Evolutionary conservation across 164 flowering plant species (phyloP), one percentile per base, ranked within the genome.

Genomic region (Kalanchoe fedtschenkoi): DNA sequence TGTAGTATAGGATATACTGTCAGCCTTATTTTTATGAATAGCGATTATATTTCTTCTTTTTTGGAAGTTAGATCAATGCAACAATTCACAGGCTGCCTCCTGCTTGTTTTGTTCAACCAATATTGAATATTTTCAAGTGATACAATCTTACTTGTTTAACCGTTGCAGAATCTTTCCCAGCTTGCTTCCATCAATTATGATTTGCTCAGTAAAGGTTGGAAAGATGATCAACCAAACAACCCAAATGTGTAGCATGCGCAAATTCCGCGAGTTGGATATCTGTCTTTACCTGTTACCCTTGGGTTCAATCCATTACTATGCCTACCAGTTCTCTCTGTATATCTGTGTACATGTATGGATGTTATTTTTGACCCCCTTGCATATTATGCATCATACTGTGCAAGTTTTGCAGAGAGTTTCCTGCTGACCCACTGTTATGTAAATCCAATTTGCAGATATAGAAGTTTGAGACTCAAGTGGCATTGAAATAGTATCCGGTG

Each of bases 151-250:
- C 33, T 38, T 22, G 34, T 34, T 22, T 13, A 15, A 42, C 21
- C 68, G 59, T 35, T 62, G 14, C 80, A 93, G 99, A 93, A 93
- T 81, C 86, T 93, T 41, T 93, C 99, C 17, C 96, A 93, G 80
- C 95, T 93, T 62, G 99, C 95, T 22, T 86, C 96, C 24, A 93
- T 93, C 80, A 93, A 93, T 74, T 88, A 86, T 66, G 98, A 93
- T 71, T 68, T 92, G 75, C 96, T 90, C 42, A 77, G 79, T 17
- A 93, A 90, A 78, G 96, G 96, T 39, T 86, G 71, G 80, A 90
- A 86, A 71, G 98, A 89, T 34, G 96, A 88, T 58, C 73, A 76
- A 3, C 74, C 84, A 10, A 14, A 72, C 34, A 83, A 81, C 67
- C 74, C 77, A 24, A 70, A 72, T 65, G 56, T 71, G 24, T 78